These are phyloP conservation scores for Babesia sp. DNA, from an alignment of 169 alveolate genomes.

Conservation along the genomic window DNA sequence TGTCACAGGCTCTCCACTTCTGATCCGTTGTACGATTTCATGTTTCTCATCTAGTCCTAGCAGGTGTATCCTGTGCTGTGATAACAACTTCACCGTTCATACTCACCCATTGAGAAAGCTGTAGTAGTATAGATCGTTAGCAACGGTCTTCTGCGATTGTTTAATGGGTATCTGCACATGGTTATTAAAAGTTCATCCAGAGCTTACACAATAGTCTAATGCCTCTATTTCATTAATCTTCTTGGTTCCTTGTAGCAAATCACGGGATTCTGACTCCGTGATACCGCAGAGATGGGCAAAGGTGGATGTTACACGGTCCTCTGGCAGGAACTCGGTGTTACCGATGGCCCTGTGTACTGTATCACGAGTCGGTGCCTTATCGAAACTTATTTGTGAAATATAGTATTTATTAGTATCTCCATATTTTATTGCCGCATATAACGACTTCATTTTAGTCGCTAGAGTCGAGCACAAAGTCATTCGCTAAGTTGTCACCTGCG, in stretches of 20 bases:
- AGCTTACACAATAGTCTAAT: slow-evolving; percentile 37
- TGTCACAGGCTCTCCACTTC: slow-evolving; percentile 8
- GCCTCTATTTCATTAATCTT: slow-evolving; percentile 10
- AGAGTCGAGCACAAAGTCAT: slow-evolving; percentile 23
- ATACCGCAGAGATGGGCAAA: slow-evolving; percentile 2
- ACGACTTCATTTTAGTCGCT: slow-evolving; percentile 29
- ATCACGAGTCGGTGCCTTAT: not conserved
- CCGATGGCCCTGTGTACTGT: not conserved
- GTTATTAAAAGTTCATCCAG: not conserved
- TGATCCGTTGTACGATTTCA: slow-evolving; percentile 7
- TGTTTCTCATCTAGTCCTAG: slow-evolving; percentile 52
- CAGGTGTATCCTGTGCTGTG: slow-evolving; percentile 30
- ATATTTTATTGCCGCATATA: slow-evolving; percentile 22
- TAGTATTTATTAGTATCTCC: slow-evolving; percentile 1
- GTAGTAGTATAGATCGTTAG: slow-evolving; percentile 40
- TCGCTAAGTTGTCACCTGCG: slow-evolving; percentile 11
- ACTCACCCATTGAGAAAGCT: slow-evolving; percentile 56
- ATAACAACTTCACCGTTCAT: not conserved
- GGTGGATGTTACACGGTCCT: slow-evolving; percentile 3
- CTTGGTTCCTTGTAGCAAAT: slow-evolving; percentile 14
- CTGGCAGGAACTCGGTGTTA: slow-evolving; percentile 22
- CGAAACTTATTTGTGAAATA: slow-evolving; percentile 8
- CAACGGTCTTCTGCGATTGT: slow-evolving; percentile 9
- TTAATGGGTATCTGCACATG: slow-evolving; percentile 11
- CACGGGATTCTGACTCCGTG: not conserved